Percentiles rank a stretch among this genome's conserved stretches.
Evolutionary conservation across 2,329 filamentous ascomycete genomes (phyloP).

Genomic region (Pseudopyrenochaeta lycopersici): DNA sequence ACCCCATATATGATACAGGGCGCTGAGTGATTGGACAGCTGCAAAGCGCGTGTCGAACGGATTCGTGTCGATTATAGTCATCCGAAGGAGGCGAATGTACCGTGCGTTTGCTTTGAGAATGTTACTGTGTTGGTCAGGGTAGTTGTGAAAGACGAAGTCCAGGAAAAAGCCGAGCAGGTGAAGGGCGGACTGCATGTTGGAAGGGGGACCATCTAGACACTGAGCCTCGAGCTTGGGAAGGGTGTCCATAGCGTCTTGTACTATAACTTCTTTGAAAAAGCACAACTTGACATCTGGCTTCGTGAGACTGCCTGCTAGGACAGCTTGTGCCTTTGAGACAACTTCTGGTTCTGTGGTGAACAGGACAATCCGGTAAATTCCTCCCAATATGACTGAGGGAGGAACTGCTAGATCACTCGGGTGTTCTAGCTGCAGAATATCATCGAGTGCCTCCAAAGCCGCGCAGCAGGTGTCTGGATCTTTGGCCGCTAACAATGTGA

Average conservation of each 20-base stretch:
- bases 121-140: constrained; percentile 6
- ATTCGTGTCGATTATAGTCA: constrained; percentile 43
- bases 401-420: constrained; percentile 19
- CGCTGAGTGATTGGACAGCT: constrained; percentile 64
- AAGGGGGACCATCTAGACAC: constrained; percentile 38
- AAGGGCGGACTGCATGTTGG: constrained; percentile 41
- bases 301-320: constrained; percentile 33
- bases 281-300: constrained; percentile 13
- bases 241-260: constrained; percentile 17
- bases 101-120: constrained; percentile 21
- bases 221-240: constrained; percentile 37
- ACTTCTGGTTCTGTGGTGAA: constrained; percentile 35
- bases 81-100: constrained; percentile 43
- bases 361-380: constrained; percentile 30
- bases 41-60: constrained; percentile 72
- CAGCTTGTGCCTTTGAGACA: constrained; percentile 37
- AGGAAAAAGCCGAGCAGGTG: constrained; percentile 44
- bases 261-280: constrained; percentile 22
- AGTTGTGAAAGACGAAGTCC: constrained; percentile 30
- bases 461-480: constrained; percentile 39
- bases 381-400: constrained; percentile 26
- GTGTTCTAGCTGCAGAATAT: constrained; percentile 19
- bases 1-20: constrained; percentile 46
- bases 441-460: constrained; percentile 31
- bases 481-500: constrained; percentile 29